Base-by-base conservation (phyloP, 169 alveolate genomes). In the Eimeria sp. region DNA sequence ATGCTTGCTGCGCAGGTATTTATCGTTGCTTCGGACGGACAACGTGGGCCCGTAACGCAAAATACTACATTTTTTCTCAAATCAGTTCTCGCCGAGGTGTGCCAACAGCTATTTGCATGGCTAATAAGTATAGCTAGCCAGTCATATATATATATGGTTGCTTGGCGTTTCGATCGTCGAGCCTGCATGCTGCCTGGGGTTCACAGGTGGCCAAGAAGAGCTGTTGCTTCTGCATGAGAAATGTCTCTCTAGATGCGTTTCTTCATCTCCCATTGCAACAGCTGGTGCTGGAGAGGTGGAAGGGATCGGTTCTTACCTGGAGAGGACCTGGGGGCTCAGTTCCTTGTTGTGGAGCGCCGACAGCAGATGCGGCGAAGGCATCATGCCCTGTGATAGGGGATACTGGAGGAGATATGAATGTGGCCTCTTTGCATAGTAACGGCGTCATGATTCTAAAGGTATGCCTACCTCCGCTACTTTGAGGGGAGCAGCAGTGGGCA, bases 391-490 rank as follows among this genome's bases (percentile, higher is more conserved):
- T 87, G 83, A 33, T 40, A 40, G 93, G 93, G 64, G 93, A 87
- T 46, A 87, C 76, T 18, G 93, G 93, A 37, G 93, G 93, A 8
- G 93, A 87, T 37, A 58, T 37, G 82, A 87, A 87, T 87, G 4
- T 66, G 37, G 93, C 82, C 27, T 52, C 66, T 64, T 33, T 87
- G 52, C 93, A 87, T 27, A 87, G 64, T 64, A 83, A 87, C 46
- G 93, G 93, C 4, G 46, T 87, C 76, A 64, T 87, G 93, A 87
- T 87, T 64, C 93, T 87, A 49, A 87, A 87, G 93, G 93, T 87
- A 85, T 85, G 89, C 74, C 37, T 40, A n/a, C 46, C 25, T 18
- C 2, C 82, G 78, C 52, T 68, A 30, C 49, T 68, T 23, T 68
- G 52, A 33, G 78, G 49, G 33, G 82, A 37, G 82, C 82, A 72